phyloP scores from a whole-genome alignment of 2,329 filamentous ascomycete species.

The Cladosporium sp. region DNA sequence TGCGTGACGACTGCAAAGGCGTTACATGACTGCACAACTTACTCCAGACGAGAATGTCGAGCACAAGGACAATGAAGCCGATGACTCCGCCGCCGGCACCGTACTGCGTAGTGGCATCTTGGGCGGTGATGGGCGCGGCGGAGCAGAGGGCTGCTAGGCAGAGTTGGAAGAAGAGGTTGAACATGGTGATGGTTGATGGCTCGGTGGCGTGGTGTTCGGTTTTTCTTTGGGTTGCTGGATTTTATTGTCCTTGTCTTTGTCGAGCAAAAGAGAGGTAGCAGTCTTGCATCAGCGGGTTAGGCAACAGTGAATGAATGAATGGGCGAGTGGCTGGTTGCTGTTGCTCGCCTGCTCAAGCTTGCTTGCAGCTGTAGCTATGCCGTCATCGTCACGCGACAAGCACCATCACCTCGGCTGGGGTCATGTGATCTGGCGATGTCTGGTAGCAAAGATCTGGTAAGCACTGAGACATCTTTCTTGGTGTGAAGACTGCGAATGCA shows the following conservation, averaged over 20 bases:
- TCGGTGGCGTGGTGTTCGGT: not conserved
- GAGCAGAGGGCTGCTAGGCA: slow-evolving; percentile 52
- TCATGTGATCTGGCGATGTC: not conserved
- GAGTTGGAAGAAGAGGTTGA: slow-evolving; percentile 52
- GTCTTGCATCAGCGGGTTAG: not conserved
- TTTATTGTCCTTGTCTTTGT: not conserved
- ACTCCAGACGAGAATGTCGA: slow-evolving; percentile 66
- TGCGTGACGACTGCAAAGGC: not conserved
- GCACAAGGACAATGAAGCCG: slow-evolving; percentile 61
- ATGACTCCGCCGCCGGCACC: slow-evolving; percentile 62
- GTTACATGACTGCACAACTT: slow-evolving; percentile 30
- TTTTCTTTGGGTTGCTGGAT: not conserved
- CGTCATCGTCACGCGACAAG: slow-evolving; percentile 1
- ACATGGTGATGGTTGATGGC: slow-evolving; percentile 1
- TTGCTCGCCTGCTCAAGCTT: not conserved
- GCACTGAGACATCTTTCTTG: not conserved
- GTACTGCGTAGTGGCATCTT: slow-evolving; percentile 54
- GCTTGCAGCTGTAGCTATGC: not conserved
- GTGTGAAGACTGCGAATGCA: not conserved
- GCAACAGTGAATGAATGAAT: not conserved
- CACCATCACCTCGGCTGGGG: not conserved
- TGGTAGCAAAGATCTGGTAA: not conserved
- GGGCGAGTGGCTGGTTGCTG: not conserved
- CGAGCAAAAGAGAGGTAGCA: not conserved
- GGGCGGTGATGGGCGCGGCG: slow-evolving; percentile 46